phyloP scores from a whole-genome alignment of 345 rosid species.

The Brassica juncea region DNA sequence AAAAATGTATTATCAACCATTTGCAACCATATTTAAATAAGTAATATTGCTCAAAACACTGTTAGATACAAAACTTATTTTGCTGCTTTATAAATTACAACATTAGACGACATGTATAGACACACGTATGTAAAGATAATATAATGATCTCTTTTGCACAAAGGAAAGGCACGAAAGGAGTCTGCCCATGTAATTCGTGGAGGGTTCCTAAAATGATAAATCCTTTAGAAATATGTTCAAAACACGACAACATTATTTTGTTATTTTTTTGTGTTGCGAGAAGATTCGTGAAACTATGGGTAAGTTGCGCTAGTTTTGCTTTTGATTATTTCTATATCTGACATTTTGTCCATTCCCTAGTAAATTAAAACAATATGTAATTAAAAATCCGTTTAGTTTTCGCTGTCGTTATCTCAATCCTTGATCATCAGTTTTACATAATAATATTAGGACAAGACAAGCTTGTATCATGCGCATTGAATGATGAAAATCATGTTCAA shows the following conservation, averaged over 20 bases:
- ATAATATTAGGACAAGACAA: not conserved
- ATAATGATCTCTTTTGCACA: slow-evolving; percentile 21
- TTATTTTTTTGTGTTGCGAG: slow-evolving; percentile 34
- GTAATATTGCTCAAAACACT: not conserved
- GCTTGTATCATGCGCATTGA: not conserved
- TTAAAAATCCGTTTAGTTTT: not conserved
- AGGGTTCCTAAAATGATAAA: slow-evolving; percentile 19
- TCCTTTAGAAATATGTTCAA: not conserved
- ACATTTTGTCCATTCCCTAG: slow-evolving; percentile 31
- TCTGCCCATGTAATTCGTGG: slow-evolving; percentile 29
- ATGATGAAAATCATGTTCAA: slow-evolving; percentile 2
- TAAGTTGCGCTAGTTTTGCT: slow-evolving; percentile 35
- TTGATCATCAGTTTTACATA: not conserved
- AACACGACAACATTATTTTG: slow-evolving; percentile 30
- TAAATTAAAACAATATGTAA: slow-evolving; percentile 6
- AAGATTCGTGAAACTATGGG: slow-evolving; percentile 36
- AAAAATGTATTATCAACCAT: not conserved
- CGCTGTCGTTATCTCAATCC: not conserved
- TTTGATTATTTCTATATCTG: slow-evolving; percentile 32
- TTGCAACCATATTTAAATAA: not conserved
- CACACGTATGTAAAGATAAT: not conserved
- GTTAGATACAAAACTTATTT: not conserved
- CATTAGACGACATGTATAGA: too few relatives aligned
- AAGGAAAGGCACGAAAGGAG: slow-evolving; percentile 33
- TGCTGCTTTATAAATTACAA: too few relatives aligned